Evolutionary conservation across 2,329 filamentous ascomycete species (phyloP).

Genomic region (Monosporascus sp.): DNA sequence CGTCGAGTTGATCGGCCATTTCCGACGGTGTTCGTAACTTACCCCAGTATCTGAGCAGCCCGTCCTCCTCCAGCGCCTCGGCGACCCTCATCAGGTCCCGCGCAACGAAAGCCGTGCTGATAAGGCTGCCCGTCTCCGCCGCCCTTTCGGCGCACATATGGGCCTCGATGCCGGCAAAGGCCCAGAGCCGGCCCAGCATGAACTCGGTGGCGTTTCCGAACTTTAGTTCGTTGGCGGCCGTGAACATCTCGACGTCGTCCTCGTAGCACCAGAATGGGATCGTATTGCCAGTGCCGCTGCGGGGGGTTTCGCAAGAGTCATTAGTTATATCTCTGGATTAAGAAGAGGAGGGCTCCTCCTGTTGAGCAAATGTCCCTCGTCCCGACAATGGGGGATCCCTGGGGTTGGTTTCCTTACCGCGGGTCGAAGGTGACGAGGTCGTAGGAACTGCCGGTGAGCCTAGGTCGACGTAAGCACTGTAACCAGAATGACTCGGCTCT

Average conservation of each 20-base stretch:
- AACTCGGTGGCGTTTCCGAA: conserved; percentile 14
- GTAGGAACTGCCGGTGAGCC: conserved; percentile 20
- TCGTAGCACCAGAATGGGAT: conserved; percentile 17
- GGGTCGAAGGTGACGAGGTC: conserved; percentile 25
- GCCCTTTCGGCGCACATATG: conserved; percentile 16
- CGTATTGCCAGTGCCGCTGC: conserved; percentile 8
- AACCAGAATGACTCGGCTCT: background rate
- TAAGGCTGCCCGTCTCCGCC: conserved; percentile 22
- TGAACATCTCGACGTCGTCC: conserved; percentile 1
- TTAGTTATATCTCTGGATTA: background rate
- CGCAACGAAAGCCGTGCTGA: conserved; percentile 39
- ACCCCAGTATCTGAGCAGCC: conserved; percentile 36
- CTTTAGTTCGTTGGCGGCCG: background rate
- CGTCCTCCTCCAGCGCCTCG: conserved; percentile 37
- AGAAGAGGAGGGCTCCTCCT: too few species aligned
- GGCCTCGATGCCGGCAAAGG: conserved; percentile 10
- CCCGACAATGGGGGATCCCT: background rate
- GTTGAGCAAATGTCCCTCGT: too few species aligned
- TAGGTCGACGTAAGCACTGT: conserved; percentile 6
- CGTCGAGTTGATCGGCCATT: too few species aligned
- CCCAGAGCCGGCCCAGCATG: conserved; percentile 12
- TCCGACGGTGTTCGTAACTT: background rate
- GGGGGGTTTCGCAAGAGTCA: background rate
- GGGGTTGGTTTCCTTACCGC: conserved; percentile 12
- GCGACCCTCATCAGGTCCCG: conserved; percentile 40